These are phyloP conservation scores for Choanephora cucurbitarum DNA, from an alignment of 371 early-diverging fungal genomes.

Conservation along the genomic window DNA sequence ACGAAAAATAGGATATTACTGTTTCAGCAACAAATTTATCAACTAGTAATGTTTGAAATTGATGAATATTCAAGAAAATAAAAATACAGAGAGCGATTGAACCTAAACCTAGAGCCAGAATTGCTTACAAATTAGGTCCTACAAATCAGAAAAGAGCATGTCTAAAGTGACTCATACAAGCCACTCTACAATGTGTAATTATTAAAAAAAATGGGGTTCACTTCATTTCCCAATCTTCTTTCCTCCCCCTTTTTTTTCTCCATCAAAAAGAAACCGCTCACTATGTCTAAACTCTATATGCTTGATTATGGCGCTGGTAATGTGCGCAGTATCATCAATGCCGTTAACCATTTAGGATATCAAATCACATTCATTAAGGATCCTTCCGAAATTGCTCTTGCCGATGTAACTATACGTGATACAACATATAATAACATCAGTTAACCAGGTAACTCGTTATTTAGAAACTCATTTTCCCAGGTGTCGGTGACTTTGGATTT, in stretches of 20 bases:
- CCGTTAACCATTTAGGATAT: constrained; percentile 85
- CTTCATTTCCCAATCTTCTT: background rate
- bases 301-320: constrained; percentile 99
- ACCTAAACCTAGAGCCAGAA: too few relatives aligned
- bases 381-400: constrained; percentile 80
- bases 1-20: too few relatives aligned
- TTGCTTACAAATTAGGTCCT: too few relatives aligned
- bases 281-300: constrained; percentile 69
- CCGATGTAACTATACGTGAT: constrained; percentile 67
- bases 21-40: too few relatives aligned
- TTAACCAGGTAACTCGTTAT: background rate
- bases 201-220: background rate
- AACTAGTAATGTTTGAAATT: too few relatives aligned
- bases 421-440: background rate
- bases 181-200: background rate
- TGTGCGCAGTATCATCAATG: constrained; percentile 94
- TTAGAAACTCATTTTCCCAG: constrained; percentile 96
- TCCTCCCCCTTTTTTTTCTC: background rate
- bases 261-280: background rate
- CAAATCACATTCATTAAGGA: constrained; percentile 76
- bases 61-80: too few relatives aligned
- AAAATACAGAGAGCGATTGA: too few relatives aligned
- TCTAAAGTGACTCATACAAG: background rate
- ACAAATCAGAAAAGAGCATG: too few relatives aligned
- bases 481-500: constrained; percentile 95